Base-by-base conservation (phyloP, 2,329 filamentous ascomycete genomes). In the Aspergillus hortae region DNA sequence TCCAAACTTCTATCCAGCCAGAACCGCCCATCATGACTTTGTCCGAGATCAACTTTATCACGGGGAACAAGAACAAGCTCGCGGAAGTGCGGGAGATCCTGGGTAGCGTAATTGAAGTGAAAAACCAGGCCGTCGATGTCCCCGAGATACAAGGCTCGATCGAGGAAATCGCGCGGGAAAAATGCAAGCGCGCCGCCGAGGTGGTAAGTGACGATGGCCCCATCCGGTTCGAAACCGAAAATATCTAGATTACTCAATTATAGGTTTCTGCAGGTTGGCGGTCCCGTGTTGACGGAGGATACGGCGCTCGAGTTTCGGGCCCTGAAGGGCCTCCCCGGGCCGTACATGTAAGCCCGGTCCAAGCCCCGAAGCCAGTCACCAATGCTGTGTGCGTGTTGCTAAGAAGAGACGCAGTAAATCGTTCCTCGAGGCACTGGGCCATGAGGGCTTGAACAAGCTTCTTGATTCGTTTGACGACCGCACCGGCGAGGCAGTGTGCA, bases 261-360 rank as follows among this genome's bases (percentile, higher is more conserved):
- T 33, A 43, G 21, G 12, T 14, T 19, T 9, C 46, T 30, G 17
- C 49, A 95, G 90, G 74, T 94, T 44, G 78, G 87, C 64, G 91
- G 91, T 1, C 92, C 95, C 3, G 94, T 96, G 7, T 79, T 99
- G 36, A 92, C 96, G 10, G 94, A 99, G 74, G 94, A 99, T 72
- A 99, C 94, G 14, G 91, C 91, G 61, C 80, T 99, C 45, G 95
- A 91, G 77, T 99, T 96, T 69, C 87, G 89, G 67, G 92, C 92
- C 17, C 81, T 96, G 55, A 85, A 89, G 53, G 92, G 91, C n/a
- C 80, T 99, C 27, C 94, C 94, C 2, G 94, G 94, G 1, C 90
- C 92, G 38, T 99, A 99, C 71, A 95, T 99, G 92, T 95, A 79
- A 48, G 44, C 12, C 23, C 23, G 23, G 6, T 19, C 23, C 23